Evolutionary conservation across 306 rosid genomes (phyloP), one percentile per base, ranked within the genome.

Genomic region (Senna siamea): DNA sequence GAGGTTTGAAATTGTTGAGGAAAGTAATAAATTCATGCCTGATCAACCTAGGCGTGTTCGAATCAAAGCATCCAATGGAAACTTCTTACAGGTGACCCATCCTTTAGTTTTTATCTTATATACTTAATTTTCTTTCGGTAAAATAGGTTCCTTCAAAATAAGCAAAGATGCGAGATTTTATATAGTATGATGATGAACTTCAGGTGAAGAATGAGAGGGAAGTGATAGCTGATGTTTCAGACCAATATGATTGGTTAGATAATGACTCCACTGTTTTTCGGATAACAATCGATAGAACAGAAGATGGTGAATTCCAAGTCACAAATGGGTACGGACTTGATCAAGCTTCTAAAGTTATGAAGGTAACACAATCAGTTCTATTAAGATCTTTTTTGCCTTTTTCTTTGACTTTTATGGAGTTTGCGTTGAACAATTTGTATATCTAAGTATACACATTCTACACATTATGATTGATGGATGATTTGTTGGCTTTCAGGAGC

Each of bases 251-350:
- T 23, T 89, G 93, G 96, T 67, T 76, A 62, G 67, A 26, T 26
- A 26, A 80, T 78, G 92, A 92, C 46, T 92, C 93, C 4, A 76
- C 93, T 1, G 79, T 92, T 59, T 88, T 92, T 72, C 53, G 23
- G 8, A 37, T 88, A 28, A 78, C 23, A 3, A 64, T 71, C 2
- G 64, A 69, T 58, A 73, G 65, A 58, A 34, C 23, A 7, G 0
- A 86, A 78, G 72, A 80, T 35, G 96, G 93, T 0, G 97, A 92
- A 59, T 92, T 81, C 84, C 93, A 92, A 60, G 62, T 92, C 0
- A 89, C 96, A 8, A 88, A 88, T 77, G 96, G 93, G 13, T 79
- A 88, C 72, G 96, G 96, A 0, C 88, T 87, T 19, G 18, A 2
- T 2, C 77, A 41, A 38, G 93, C 90, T 23, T 67, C 85, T 2